A percentile compares a stretch with the other conserved stretches of the same genome.
These are phyloP conservation scores for Vigna hirtella DNA, from an alignment of 306 rosid species.

Conservation along the genomic window DNA sequence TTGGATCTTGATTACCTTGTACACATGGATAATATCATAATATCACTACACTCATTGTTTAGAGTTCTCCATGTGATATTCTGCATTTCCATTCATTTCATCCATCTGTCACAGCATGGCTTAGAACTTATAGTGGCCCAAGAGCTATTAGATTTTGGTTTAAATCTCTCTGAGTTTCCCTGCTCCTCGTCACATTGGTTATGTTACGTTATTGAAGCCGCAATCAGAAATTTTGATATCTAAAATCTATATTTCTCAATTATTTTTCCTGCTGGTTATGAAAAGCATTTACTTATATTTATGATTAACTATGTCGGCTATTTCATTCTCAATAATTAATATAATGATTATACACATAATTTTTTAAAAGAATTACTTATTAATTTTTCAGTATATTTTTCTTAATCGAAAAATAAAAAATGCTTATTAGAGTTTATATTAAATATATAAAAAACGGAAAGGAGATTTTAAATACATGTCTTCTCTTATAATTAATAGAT, in stretches of 20 bases:
- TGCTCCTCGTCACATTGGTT: background rate
- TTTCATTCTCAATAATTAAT: too few species aligned
- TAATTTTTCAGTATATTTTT: too few species aligned
- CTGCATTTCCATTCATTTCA: background rate
- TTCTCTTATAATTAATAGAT: too few species aligned
- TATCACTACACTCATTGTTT: background rate
- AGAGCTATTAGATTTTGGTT: background rate
- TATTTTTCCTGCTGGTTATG: background rate
- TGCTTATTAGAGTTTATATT: too few species aligned
- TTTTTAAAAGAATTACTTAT: too few species aligned
- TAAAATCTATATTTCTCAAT: background rate
- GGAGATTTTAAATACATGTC: too few species aligned
- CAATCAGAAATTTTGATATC: background rate
- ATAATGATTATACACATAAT: too few species aligned
- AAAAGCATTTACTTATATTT: too few species aligned
- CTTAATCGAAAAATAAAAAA: too few species aligned
- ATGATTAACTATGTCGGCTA: too few species aligned
- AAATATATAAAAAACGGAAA: too few species aligned
- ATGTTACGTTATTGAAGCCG: background rate
- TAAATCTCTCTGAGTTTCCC: background rate
- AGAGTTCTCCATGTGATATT: background rate
- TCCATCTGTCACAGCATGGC: background rate
- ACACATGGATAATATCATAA: background rate
- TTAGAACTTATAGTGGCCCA: background rate
- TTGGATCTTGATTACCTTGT: background rate